Evolutionary conservation across 2,329 filamentous ascomycete species (phyloP).

Genomic region (Epichloe typhina): DNA sequence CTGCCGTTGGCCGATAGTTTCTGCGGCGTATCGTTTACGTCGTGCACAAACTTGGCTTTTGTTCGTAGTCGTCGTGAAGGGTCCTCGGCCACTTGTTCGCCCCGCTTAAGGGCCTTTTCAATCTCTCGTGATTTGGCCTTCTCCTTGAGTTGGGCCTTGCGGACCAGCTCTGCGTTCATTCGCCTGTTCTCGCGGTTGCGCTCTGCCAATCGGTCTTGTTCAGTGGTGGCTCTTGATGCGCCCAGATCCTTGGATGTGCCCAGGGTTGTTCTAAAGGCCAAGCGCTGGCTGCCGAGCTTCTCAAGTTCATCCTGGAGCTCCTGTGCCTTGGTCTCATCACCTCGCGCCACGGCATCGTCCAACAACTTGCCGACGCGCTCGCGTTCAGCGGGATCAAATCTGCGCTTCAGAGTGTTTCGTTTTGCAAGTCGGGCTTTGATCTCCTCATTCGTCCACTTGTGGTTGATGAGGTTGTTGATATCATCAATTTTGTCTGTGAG

Average conservation of each 20-base stretch:
- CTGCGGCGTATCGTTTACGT: constrained; percentile 38
- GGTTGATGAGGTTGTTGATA: constrained; percentile 67
- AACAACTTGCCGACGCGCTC: constrained; percentile 52
- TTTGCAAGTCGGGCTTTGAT: constrained; percentile 66
- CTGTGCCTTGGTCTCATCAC: constrained; percentile 44
- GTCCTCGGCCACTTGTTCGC: constrained; percentile 47
- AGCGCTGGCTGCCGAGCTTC: constrained; percentile 51
- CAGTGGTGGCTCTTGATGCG: constrained; percentile 36
- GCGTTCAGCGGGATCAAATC: constrained; percentile 54
- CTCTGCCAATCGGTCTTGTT: constrained; percentile 72
- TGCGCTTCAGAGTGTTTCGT: constrained; percentile 53
- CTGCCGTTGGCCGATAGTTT: constrained; percentile 34
- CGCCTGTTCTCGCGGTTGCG: constrained; percentile 77
- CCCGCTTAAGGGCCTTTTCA: constrained; percentile 47
- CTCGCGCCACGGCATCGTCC: constrained; percentile 50
- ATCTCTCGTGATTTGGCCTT: constrained; percentile 47
- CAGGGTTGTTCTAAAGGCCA: constrained; percentile 59
- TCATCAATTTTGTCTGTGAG: constrained; percentile 63
- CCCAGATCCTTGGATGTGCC: constrained; percentile 38
- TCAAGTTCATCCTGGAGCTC: constrained; percentile 48
- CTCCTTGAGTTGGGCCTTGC: constrained; percentile 79
- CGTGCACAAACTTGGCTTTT: constrained; percentile 54
- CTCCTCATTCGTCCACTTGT: constrained; percentile 71
- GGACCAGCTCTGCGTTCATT: constrained; percentile 78
- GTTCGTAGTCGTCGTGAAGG: constrained; percentile 50